Conservation (phyloP, 139 green algal genomes). For the Chlorella sp. region DNA sequence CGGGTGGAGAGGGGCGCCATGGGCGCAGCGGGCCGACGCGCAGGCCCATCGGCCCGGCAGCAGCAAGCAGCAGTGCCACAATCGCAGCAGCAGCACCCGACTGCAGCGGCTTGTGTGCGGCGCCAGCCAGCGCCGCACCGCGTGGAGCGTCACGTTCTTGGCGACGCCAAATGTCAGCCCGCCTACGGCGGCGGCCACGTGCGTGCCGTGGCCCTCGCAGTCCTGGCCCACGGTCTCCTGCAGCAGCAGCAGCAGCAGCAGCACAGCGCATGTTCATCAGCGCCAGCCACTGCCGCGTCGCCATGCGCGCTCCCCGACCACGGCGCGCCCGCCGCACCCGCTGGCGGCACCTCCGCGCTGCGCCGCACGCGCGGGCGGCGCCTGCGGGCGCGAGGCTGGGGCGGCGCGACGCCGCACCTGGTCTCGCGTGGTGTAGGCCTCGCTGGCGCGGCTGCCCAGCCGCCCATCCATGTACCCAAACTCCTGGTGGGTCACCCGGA, state of each 20-base stretch:
- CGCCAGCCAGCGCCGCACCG: no score
- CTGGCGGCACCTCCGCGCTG: not conserved
- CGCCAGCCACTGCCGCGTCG: no score
- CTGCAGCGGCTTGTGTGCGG: no score
- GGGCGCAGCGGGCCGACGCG: no score
- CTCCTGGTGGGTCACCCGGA: slow-evolving; percentile 51
- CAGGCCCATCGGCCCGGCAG: no score
- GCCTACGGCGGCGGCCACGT: slow-evolving; percentile 64
- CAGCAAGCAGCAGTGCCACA: no score
- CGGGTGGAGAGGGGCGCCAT: no score
- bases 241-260: slow-evolving; percentile 10
- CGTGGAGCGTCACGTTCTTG: slow-evolving; percentile 62
- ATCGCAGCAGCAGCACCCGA: no score
- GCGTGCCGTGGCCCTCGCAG: slow-evolving; percentile 76
- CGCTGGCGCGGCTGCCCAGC: not conserved
- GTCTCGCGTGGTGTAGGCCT: slow-evolving; percentile 12
- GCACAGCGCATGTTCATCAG: not conserved
- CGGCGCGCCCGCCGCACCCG: no score
- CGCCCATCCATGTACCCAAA: slow-evolving; percentile 29
- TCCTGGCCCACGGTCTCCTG: slow-evolving; percentile 36
- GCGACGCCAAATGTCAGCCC: slow-evolving; percentile 68
- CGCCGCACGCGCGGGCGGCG: no score
- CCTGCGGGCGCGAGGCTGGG: not conserved
- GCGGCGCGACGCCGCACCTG: not conserved
- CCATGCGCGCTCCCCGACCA: no score